Evolutionary conservation across 441 rosid genomes (phyloP).

Genomic region (Arabidopsis lyrata): DNA sequence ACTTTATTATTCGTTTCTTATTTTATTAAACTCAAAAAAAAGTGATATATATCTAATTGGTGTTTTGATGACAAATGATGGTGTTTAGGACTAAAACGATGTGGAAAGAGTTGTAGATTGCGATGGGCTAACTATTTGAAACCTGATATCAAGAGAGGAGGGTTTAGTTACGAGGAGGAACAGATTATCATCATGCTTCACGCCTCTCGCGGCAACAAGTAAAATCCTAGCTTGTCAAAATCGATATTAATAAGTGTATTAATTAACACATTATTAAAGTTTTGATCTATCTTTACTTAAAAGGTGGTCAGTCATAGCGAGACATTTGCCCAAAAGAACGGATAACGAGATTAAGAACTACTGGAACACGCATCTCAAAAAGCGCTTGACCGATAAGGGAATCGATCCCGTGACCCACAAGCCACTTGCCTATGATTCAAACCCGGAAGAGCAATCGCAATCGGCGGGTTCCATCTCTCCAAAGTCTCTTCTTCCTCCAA

Average conservation of each 20-base stretch:
- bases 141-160: slow-evolving; percentile 59
- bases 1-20: too few relatives aligned
- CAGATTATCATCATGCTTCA: slow-evolving; percentile 60
- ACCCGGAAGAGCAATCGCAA: slow-evolving; percentile 25
- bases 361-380: slow-evolving; percentile 85
- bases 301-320: slow-evolving; percentile 89
- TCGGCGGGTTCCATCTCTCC: slow-evolving; percentile 29
- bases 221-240: neutral
- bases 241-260: neutral
- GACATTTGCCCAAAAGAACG: slow-evolving; percentile 77
- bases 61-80: neutral
- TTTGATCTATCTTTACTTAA: slow-evolving; percentile 14
- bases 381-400: slow-evolving; percentile 65
- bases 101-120: slow-evolving; percentile 61
- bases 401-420: slow-evolving; percentile 80
- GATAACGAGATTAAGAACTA: slow-evolving; percentile 86
- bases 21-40: too few relatives aligned
- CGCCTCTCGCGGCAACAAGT: slow-evolving; percentile 61
- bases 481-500: slow-evolving; percentile 17
- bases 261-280: neutral
- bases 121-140: slow-evolving; percentile 58
- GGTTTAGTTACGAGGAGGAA: slow-evolving; percentile 57
- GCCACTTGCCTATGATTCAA: slow-evolving; percentile 33
- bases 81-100: slow-evolving; percentile 51
- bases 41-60: neutral